Evolutionary conservation across 768 basidiomycete species (phyloP), one percentile per base, ranked within the genome.

Genomic region (Lepiota brunneoincarnata): DNA sequence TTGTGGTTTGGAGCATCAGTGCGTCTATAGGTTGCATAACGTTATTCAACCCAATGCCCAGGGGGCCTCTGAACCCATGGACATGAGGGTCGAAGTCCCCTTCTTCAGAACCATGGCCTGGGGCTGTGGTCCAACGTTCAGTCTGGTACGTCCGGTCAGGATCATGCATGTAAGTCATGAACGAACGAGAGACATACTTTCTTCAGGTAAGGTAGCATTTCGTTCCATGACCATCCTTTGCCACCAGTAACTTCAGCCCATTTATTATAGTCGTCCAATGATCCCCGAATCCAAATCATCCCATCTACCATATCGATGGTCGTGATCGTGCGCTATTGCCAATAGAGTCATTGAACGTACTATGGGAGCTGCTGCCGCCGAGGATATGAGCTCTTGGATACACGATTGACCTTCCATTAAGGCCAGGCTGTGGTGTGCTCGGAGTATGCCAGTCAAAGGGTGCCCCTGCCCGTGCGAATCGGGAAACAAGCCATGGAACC

Each of bases 391-490:
- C 69, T 23, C 69, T 40, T 3, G 65, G 54, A 28, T 62, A 65
- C 2, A 56, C 23, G 6, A 68, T 38, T 2, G 45, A 14, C 1
- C 64, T 60, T 18, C 57, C 58, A 42, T 63, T 61, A 1, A 69
- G 52, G 20, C 56, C 60, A 9, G 48, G 5, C 48, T 70, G 69
- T 10, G 65, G 61, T 4, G 54, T 60, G 12, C 61, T 68, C 6
- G 66, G 64, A 45, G 58, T 67, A 40, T 67, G 66, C 68, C 69
- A 70, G 43, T 65, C 64, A 41, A 58, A 63, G 3, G 38, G 44
- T 3, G 63, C 60, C 20, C 47, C 55, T 35, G 40, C 49, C 18
- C 49, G 31, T 41, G 26, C 12, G 18, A 51, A 44, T 21, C 38
- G 26, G 14, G 49, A 51, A 20, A 46, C 23, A 37, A 57, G 48